Evolutionary conservation across 495 filamentous ascomycete species (phyloP).

Genomic region (Podospora conica): DNA sequence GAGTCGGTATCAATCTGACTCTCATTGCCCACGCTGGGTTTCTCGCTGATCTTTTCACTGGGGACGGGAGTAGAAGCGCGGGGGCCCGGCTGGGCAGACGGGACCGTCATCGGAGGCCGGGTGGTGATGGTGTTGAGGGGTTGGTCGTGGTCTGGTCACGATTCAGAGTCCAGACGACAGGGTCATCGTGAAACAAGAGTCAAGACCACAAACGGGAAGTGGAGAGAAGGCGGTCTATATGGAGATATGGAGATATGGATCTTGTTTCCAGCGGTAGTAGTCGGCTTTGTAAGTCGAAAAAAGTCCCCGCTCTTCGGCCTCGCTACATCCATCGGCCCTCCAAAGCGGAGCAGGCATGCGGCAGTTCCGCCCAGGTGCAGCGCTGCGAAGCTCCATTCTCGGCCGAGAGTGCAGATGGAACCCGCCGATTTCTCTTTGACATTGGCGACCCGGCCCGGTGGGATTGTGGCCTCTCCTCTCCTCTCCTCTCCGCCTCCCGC

Average conservation of each 20-base stretch:
- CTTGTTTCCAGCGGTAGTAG: background rate
- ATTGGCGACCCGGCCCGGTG: background rate
- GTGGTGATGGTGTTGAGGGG: background rate
- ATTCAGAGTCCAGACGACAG: background rate
- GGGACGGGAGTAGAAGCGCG: background rate
- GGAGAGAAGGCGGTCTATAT: background rate
- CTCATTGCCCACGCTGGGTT: slow-evolving; percentile 12
- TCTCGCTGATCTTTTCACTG: background rate
- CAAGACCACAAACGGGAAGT: background rate
- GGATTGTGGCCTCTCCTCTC: background rate
- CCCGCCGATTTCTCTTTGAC: background rate
- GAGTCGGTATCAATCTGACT: slow-evolving; percentile 21
- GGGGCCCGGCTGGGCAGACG: background rate
- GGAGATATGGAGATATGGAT: background rate
- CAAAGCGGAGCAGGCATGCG: slow-evolving; percentile 7
- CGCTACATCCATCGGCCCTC: slow-evolving; percentile 1
- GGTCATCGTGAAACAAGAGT: background rate
- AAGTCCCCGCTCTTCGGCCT: slow-evolving; percentile 8
- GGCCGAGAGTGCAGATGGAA: background rate
- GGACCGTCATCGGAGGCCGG: background rate
- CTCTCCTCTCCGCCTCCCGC: too few species aligned
- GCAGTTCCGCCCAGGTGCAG: background rate
- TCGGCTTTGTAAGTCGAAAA: background rate
- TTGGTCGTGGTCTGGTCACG: background rate
- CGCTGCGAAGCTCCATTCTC: background rate